Percentiles rank a stretch among this genome's conserved stretches.
These are phyloP conservation scores for Geoglossum glabrum DNA, from an alignment of 495 filamentous ascomycete genomes.

Conservation along the genomic window DNA sequence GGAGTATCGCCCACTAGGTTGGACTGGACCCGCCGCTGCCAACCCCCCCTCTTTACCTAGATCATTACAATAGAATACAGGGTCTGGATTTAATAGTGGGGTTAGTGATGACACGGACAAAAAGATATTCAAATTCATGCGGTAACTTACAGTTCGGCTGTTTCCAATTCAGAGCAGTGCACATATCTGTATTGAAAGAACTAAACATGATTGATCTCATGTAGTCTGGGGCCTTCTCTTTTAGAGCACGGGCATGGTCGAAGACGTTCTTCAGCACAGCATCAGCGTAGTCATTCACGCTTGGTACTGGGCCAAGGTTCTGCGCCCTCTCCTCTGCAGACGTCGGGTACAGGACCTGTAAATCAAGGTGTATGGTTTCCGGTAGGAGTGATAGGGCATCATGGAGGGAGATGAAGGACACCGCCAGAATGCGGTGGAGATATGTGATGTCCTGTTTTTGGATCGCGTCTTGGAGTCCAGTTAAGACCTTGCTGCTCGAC, in stretches of 20 bases:
- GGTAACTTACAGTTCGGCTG: constrained; percentile 73
- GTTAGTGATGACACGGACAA: not conserved
- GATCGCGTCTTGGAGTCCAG: constrained; percentile 16
- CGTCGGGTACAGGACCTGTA: constrained; percentile 72
- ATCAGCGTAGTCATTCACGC: constrained; percentile 76
- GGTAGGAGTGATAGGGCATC: constrained; percentile 59
- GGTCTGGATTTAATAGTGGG: constrained; percentile 30
- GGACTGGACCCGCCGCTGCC: constrained; percentile 25
- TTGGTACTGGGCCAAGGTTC: constrained; percentile 47
- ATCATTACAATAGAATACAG: constrained; percentile 86
- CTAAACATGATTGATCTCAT: constrained; percentile 81
- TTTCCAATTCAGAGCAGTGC: constrained; percentile 93
- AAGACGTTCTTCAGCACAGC: constrained; percentile 69
- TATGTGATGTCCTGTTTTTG: constrained; percentile 30
- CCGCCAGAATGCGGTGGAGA: constrained; percentile 47
- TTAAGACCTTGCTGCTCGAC: constrained; percentile 23
- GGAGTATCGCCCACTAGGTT: constrained; percentile 45
- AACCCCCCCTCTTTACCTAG: constrained; percentile 36
- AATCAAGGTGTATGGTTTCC: constrained; percentile 57
- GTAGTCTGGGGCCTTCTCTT: constrained; percentile 43
- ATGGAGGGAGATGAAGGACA: constrained; percentile 50
- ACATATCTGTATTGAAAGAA: constrained; percentile 73
- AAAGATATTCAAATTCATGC: not conserved
- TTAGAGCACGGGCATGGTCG: constrained; percentile 62
- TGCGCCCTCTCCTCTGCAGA: constrained; percentile 44